A percentile compares a stretch with the other conserved stretches of the same genome.
These are phyloP conservation scores for Coelastrella sp. DNA, from an alignment of 139 green algal genomes.

Conservation along the genomic window DNA sequence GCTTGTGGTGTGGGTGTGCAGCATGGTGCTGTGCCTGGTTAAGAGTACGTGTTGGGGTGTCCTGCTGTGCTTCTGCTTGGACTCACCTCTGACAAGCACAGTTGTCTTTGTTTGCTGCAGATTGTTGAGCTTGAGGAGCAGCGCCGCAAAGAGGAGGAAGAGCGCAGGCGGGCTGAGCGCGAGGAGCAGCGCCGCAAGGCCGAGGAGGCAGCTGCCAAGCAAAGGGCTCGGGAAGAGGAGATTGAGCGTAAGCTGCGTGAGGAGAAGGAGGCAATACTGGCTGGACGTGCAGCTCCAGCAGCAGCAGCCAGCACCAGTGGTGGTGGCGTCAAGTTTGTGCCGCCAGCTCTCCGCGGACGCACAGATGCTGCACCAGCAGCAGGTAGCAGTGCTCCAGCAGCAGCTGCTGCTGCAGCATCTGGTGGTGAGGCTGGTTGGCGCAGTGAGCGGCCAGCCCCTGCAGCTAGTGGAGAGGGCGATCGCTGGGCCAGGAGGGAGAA, in stretches of 20 bases:
- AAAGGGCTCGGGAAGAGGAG: slow-evolving; percentile 67
- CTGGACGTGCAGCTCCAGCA: background rate
- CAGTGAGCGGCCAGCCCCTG: background rate
- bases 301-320: slow-evolving; percentile 27
- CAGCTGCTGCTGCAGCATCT: slow-evolving; percentile 18
- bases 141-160: slow-evolving; percentile 55
- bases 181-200: slow-evolving; percentile 69
- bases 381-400: background rate
- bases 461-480: slow-evolving; percentile 6
- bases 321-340: slow-evolving; percentile 37
- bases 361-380: slow-evolving; percentile 44
- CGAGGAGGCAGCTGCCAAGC: slow-evolving; percentile 62
- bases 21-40: too few relatives aligned
- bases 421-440: background rate
- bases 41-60: too few relatives aligned
- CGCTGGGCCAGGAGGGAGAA: background rate
- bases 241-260: slow-evolving; percentile 67
- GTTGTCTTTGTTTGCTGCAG: too few relatives aligned
- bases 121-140: slow-evolving; percentile 50
- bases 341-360: slow-evolving; percentile 10
- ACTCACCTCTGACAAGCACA: too few relatives aligned
- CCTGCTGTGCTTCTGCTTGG: background rate
- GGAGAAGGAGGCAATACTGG: slow-evolving; percentile 43
- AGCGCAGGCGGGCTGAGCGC: slow-evolving; percentile 48
- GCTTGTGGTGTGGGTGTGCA: too few relatives aligned